A percentile compares a stretch with the other conserved stretches of the same genome.
Evolutionary conservation across 257 asterid species (phyloP).

Genomic region (Solanum piurae): DNA sequence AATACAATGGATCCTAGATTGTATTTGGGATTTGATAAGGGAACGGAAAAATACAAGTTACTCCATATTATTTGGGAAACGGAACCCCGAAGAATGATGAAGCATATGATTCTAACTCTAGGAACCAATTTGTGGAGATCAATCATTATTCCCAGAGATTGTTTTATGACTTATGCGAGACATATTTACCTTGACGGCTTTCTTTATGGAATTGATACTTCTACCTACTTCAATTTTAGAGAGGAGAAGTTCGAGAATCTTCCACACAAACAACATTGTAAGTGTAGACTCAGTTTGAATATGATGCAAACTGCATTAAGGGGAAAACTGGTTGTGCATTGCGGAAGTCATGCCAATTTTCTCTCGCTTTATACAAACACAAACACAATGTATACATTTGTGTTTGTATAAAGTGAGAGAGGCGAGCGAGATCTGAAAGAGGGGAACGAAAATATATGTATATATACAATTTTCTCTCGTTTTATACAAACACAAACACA

Average conservation of each 20-base stretch:
- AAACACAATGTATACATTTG: no score
- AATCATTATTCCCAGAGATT: neutral
- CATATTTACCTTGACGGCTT: neutral
- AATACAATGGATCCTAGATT: neutral
- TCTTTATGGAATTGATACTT: neutral
- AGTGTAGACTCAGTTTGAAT: neutral
- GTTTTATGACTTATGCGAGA: neutral
- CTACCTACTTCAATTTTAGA: neutral
- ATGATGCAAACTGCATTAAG: neutral
- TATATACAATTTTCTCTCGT: no score
- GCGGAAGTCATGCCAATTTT: neutral
- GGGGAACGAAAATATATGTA: no score
- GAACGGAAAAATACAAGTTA: neutral
- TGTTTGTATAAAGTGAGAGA: no score
- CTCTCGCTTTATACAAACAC: no score
- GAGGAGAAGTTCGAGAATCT: neutral
- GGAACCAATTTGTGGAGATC: neutral
- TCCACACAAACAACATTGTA: neutral
- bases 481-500: no score
- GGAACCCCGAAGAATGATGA: neutral
- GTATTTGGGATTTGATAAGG: neutral
- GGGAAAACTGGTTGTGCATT: neutral
- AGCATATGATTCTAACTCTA: neutral
- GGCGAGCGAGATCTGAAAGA: no score
- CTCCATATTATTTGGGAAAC: neutral